Percentiles rank a stretch among this genome's conserved stretches.
These are phyloP conservation scores for Pistacia atlantica DNA, from an alignment of 345 rosid species.

Conservation along the genomic window DNA sequence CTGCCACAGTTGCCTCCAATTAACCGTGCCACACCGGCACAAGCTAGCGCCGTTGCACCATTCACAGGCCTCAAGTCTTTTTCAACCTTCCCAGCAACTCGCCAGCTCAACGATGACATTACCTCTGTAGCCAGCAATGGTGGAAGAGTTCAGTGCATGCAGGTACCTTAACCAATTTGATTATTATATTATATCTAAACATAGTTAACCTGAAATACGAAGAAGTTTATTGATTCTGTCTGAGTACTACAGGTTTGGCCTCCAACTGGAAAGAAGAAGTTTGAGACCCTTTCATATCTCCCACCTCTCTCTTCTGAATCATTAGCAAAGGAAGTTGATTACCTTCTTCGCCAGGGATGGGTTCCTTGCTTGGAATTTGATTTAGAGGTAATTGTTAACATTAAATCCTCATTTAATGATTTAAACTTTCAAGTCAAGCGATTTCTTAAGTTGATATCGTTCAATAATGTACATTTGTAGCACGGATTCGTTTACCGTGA, in stretches of 20 bases:
- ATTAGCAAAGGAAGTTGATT: conserved; percentile 45
- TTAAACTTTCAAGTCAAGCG: too few species aligned
- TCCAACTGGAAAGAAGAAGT: conserved; percentile 25
- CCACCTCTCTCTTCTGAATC: conserved; percentile 26
- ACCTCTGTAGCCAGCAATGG: conserved; percentile 46
- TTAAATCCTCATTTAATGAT: background rate
- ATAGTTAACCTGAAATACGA: too few species aligned
- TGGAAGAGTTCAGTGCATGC: conserved; percentile 40
- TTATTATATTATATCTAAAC: background rate
- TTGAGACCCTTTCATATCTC: conserved; percentile 50
- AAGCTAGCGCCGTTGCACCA: conserved; percentile 41
- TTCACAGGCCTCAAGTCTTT: conserved; percentile 41
- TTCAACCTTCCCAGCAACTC: conserved; percentile 33
- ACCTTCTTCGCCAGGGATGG: conserved; percentile 60
- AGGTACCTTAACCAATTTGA: conserved; percentile 5
- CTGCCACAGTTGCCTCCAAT: conserved; percentile 35
- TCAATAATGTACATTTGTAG: conserved; percentile 5
- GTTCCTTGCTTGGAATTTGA: conserved; percentile 69
- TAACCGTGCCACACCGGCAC: conserved; percentile 27
- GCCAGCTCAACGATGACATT: conserved; percentile 34
- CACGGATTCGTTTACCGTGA: conserved; percentile 41
- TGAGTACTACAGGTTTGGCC: conserved; percentile 35
- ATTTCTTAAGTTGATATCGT: too few species aligned
- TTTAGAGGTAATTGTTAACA: background rate
- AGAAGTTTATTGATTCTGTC: background rate